Evolutionary conservation across 768 basidiomycete species (phyloP).

Genomic region (Boletus eberwhitei): DNA sequence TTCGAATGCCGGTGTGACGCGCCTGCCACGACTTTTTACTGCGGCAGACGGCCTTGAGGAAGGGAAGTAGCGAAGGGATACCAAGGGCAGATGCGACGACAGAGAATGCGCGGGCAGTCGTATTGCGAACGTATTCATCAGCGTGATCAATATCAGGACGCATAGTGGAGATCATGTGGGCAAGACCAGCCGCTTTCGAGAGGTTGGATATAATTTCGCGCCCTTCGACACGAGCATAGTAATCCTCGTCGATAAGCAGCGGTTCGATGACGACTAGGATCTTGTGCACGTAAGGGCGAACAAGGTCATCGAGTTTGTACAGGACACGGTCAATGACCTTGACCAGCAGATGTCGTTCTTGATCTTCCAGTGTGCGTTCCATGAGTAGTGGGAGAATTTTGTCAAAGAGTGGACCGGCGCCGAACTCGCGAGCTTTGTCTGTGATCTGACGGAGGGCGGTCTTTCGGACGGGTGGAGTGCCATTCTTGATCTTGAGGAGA

Average conservation of each 20-base stretch:
- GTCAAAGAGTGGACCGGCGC: constrained; percentile 96
- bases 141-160: constrained; percentile 99
- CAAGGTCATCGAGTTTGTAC: constrained; percentile 98
- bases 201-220: constrained; percentile 99
- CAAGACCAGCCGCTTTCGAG: constrained; percentile 97
- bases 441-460: constrained; percentile 97
- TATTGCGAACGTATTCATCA: constrained; percentile 98
- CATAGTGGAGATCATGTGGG: constrained; percentile 99
- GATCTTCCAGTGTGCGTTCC: constrained; percentile 96
- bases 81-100: constrained; percentile 98
- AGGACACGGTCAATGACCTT: constrained; percentile 99
- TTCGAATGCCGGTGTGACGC: constrained; percentile 97
- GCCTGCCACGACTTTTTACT: constrained; percentile 99
- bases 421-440: constrained; percentile 98
- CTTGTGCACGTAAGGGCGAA: constrained; percentile 98
- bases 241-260: constrained; percentile 96
- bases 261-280: constrained; percentile 99
- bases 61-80: constrained; percentile 95
- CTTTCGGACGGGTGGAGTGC: constrained; percentile 97
- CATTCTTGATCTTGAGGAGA: constrained; percentile 98
- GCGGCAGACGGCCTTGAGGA: constrained; percentile 97
- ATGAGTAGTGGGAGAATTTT: constrained; percentile 97
- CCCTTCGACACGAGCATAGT: constrained; percentile 94
- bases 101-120: constrained; percentile 97
- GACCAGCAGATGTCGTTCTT: constrained; percentile 95